These are phyloP conservation scores for Russula sp. DNA, from an alignment of 768 basidiomycete species.

Conservation along the genomic window DNA sequence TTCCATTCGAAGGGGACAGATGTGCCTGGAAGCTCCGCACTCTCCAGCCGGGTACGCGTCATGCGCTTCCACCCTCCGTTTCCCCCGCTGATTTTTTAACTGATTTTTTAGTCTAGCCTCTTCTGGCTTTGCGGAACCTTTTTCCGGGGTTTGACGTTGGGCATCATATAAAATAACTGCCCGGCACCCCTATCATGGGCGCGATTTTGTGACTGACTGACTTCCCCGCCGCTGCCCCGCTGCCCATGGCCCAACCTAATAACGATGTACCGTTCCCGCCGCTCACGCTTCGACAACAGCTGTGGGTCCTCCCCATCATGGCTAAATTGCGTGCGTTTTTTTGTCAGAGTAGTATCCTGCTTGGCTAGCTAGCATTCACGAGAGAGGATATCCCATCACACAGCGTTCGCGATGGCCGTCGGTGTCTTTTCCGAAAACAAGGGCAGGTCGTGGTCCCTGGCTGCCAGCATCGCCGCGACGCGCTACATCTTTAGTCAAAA, in stretches of 20 bases:
- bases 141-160: no score
- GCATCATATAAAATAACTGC: no score
- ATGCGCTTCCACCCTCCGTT: no score
- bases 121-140: no score
- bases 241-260: neutral
- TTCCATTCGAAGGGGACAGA: no score
- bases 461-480: neutral
- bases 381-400: neutral
- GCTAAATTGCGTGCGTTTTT: neutral
- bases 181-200: no score
- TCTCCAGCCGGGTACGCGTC: no score
- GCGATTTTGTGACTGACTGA: no score
- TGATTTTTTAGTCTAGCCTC: no score
- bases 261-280: neutral
- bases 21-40: no score
- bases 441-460: slow-evolving; percentile 4
- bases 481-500: neutral
- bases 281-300: neutral
- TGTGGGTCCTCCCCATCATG: neutral
- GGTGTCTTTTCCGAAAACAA: slow-evolving; percentile 8
- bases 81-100: no score
- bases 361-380: neutral
- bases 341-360: no score
- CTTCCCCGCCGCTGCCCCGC: neutral
- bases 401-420: slow-evolving; percentile 4